Evolutionary conservation across 148 eudicot genomes (phyloP), one percentile per base, ranked within the genome.

Genomic region (Arbutus unedo): DNA sequence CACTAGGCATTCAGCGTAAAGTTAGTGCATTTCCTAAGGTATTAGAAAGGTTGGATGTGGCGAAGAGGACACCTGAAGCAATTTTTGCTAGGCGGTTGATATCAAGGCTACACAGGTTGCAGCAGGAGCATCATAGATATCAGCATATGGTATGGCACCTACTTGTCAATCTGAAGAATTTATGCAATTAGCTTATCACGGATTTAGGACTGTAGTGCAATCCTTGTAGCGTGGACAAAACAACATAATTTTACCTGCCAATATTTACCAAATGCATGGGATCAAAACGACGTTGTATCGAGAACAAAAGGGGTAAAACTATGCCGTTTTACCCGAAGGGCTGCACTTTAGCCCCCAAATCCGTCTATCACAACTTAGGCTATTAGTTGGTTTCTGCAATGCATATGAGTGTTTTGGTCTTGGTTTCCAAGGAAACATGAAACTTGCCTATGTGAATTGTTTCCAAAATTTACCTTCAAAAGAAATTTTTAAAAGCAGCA

Each of bases 81-180:
- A 49, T 50, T 13, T 93, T 95, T 70, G 83, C 90, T 0, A 79
- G 71, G 79, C 88, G 83, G 70, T 85, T 95, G 57, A 67, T 95
- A 15, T 82, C 89, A 49, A 87, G 81, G 76, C 85, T 95, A 60
- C 91, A 85, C 3, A 53, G 50, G 41, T 82, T 95, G 82, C 88
- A 87, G 74, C 87, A 85, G 78, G 75, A 82, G 21, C 86, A 91
- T 75, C 79, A 38, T 25, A 87, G 88, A 88, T 95, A 95, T 86
- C 89, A 80, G 41, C 98, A 93, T 77, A 88, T 88, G 98, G 98
- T 95, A 95, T 73, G 66, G 44, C 79, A 18, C 80, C 48, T 48
- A 74, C 45, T 82, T 60, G 10, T 43, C 72, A 31, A 3, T 47
- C 57, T 15, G 31, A 64, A 38, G 41, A 64, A 23, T 64, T 64